Percentiles rank a stretch among this genome's conserved stretches.
phyloP scores from a whole-genome alignment of 2,329 filamentous ascomycete genomes.

The Pestalotiopsis sp. region DNA sequence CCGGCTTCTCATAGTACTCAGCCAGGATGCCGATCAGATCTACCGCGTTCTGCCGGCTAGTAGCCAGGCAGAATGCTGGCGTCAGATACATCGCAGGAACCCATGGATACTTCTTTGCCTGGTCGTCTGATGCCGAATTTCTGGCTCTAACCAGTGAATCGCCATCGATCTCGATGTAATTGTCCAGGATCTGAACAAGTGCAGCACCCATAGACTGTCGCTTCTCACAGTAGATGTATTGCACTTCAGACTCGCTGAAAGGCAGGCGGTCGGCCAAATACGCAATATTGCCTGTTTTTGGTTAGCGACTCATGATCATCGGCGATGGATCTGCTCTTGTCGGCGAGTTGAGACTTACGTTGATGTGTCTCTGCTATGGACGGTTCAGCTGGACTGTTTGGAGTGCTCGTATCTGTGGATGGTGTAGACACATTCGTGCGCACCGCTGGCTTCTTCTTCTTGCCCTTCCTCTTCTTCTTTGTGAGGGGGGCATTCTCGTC shows the following conservation, averaged over 20 bases:
- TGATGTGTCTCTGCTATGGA: constrained; percentile 16
- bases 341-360: constrained; percentile 20
- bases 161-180: constrained; percentile 42
- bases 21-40: constrained; percentile 46
- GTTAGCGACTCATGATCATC: not conserved
- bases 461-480: constrained; percentile 41
- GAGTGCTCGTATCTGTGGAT: constrained; percentile 4
- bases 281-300: constrained; percentile 40
- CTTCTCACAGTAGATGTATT: constrained; percentile 41
- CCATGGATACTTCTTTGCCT: constrained; percentile 41
- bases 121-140: constrained; percentile 28
- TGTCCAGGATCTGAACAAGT: constrained; percentile 44
- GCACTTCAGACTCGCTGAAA: constrained; percentile 42
- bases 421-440: not conserved
- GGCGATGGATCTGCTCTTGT: too few relatives aligned
- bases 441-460: constrained; percentile 36
- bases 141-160: constrained; percentile 31
- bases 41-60: constrained; percentile 28
- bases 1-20: constrained; percentile 43
- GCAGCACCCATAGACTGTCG: constrained; percentile 41
- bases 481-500: constrained; percentile 42
- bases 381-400: constrained; percentile 16
- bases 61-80: constrained; percentile 42
- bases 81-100: constrained; percentile 46
- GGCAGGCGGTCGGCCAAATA: constrained; percentile 48